Conservation (phyloP, 208 protist genomes). For the Porcisia hertigi region DNA sequence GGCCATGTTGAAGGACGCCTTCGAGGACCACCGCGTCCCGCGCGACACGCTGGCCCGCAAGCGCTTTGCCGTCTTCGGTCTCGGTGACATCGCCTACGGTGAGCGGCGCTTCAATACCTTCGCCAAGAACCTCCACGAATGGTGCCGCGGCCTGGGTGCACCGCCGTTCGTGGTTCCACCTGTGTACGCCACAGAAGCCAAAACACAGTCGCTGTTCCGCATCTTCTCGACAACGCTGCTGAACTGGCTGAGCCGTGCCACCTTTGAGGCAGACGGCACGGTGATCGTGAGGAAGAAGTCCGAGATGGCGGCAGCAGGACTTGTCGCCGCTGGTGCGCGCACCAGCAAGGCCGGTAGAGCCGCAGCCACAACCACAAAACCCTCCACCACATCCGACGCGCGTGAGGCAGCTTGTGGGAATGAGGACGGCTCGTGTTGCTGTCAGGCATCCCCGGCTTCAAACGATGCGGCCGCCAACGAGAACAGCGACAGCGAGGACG, state of each 20-base stretch:
- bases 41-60: conserved; percentile 55
- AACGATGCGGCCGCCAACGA: neutral
- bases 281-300: conserved; percentile 32
- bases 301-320: neutral
- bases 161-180: conserved; percentile 70
- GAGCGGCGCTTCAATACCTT: conserved; percentile 76
- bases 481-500: conserved; percentile 20
- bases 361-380: neutral
- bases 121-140: conserved; percentile 72
- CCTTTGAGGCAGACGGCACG: conserved; percentile 50
- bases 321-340: neutral
- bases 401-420: neutral
- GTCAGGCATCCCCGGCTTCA: neutral
- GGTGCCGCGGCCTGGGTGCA: conserved; percentile 73
- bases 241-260: conserved; percentile 61
- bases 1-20: conserved; percentile 72
- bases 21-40: conserved; percentile 79
- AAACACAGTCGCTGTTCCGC: conserved; percentile 53
- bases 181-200: conserved; percentile 75
- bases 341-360: neutral
- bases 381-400: neutral
- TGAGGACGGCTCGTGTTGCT: neutral
- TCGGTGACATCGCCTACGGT: conserved; percentile 88
- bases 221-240: conserved; percentile 60
- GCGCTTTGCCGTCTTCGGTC: conserved; percentile 86